These are phyloP conservation scores for Umbellularia californica DNA, from an alignment of 164 flowering plant species.

Conservation along the genomic window DNA sequence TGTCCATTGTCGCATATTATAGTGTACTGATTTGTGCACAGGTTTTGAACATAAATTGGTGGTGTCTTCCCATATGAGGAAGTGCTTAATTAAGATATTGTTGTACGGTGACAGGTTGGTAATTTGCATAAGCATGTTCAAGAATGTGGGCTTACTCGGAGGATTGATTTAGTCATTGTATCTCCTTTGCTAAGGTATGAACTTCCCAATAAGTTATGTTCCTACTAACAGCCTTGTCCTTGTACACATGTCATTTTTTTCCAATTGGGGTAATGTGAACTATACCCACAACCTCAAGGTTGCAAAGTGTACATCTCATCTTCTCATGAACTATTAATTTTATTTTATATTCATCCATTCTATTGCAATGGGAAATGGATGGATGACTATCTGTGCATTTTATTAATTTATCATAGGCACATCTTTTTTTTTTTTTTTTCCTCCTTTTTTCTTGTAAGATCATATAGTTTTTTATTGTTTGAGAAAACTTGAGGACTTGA, in stretches of 20 bases:
- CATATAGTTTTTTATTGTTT: too few species aligned
- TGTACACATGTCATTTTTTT: not conserved
- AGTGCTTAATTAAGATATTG: not conserved
- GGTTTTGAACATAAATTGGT: not conserved
- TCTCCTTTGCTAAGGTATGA: conserved; percentile 76
- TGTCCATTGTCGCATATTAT: not conserved
- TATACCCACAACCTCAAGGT: too few species aligned
- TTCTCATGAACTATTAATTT: too few species aligned
- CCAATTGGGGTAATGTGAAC: not conserved
- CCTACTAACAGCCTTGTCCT: not conserved
- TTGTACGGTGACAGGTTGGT: conserved; percentile 48
- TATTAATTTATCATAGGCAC: not conserved
- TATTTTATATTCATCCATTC: too few species aligned
- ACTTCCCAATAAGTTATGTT: not conserved
- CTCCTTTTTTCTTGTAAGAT: not conserved
- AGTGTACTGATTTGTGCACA: not conserved
- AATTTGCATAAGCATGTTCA: conserved; percentile 66
- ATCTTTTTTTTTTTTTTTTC: not conserved
- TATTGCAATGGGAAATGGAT: not conserved
- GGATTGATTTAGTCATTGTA: conserved; percentile 58
- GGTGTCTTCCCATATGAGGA: not conserved
- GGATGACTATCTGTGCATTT: not conserved
- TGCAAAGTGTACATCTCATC: too few species aligned
- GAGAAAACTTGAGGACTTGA: too few species aligned
- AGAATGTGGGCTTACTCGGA: conserved; percentile 46